Conservation (phyloP, 108 stramenopile species). For the Skeletonema grethae region DNA sequence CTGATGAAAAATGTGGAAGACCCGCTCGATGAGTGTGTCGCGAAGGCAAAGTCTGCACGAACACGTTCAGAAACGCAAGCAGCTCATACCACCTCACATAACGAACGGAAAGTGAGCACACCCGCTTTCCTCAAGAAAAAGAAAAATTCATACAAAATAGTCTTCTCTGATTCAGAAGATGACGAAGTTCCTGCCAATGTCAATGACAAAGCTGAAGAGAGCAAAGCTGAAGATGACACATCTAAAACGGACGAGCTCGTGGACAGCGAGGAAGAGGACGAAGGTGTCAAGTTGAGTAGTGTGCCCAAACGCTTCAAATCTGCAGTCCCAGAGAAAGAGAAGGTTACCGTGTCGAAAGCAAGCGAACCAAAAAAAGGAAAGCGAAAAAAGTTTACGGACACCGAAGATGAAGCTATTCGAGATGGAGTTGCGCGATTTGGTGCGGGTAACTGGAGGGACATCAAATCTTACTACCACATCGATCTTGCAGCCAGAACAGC, state of each 20-base stretch:
- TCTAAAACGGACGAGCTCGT: neutral
- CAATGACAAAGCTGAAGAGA: neutral
- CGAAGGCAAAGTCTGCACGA: constrained; percentile 29
- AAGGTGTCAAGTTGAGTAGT: constrained; percentile 22
- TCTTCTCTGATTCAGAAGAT: constrained; percentile 28
- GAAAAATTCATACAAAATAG: constrained; percentile 15
- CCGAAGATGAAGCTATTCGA: constrained; percentile 61
- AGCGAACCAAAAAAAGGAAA: constrained; percentile 13
- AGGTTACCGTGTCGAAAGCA: constrained; percentile 7
- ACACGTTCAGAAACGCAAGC: neutral
- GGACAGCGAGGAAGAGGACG: constrained; percentile 4
- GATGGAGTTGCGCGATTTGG: constrained; percentile 59
- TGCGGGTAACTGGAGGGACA: constrained; percentile 60
- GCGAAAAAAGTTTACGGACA: constrained; percentile 57
- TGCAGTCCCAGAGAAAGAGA: neutral
- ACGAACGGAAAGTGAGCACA: neutral
- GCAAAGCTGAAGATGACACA: too few species aligned
- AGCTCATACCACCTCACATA: neutral
- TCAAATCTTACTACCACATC: constrained; percentile 57
- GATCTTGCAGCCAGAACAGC: constrained; percentile 56
- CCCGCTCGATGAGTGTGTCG: constrained; percentile 27
- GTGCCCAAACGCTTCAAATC: constrained; percentile 25
- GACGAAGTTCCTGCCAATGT: constrained; percentile 1
- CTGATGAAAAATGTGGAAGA: constrained; percentile 39
- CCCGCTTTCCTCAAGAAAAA: constrained; percentile 20